Percentiles rank a stretch among this genome's conserved stretches.
Evolutionary conservation across 495 filamentous ascomycete species (phyloP).

Genomic region (Lasiosphaeria ovina): DNA sequence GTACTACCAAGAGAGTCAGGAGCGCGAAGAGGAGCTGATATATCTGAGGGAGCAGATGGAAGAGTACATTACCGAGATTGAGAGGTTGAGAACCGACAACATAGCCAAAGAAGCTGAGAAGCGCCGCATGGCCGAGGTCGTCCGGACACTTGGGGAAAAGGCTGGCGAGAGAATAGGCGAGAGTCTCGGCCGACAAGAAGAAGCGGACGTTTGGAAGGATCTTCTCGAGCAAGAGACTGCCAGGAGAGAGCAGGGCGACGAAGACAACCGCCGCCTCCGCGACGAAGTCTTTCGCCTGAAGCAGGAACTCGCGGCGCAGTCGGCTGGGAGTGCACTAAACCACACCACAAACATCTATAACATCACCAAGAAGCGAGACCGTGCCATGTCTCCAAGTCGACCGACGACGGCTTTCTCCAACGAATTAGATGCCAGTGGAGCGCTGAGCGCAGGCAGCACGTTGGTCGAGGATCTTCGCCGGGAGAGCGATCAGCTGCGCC

Average conservation of each 20-base stretch:
- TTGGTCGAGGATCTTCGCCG: slow-evolving; percentile 60
- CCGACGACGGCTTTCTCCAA: slow-evolving; percentile 61
- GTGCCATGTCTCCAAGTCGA: slow-evolving; percentile 58
- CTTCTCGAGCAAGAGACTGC: slow-evolving; percentile 91
- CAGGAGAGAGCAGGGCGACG: slow-evolving; percentile 83
- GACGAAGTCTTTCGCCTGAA: slow-evolving; percentile 79
- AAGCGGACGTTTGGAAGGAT: slow-evolving; percentile 92
- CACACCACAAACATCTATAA: slow-evolving; percentile 62
- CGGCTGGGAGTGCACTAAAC: slow-evolving; percentile 37
- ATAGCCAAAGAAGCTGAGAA: slow-evolving; percentile 77
- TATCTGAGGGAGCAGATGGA: slow-evolving; percentile 82
- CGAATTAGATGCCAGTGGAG: slow-evolving; percentile 52
- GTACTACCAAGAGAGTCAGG: slow-evolving; percentile 60
- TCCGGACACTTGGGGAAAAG: slow-evolving; percentile 67
- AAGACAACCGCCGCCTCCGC: slow-evolving; percentile 78
- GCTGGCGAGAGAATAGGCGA: slow-evolving; percentile 55
- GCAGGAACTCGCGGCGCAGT: slow-evolving; percentile 52
- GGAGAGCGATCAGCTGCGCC: slow-evolving; percentile 74
- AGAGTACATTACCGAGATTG: slow-evolving; percentile 77
- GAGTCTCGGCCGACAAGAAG: slow-evolving; percentile 74
- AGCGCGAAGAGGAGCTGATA: slow-evolving; percentile 78
- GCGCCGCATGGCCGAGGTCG: slow-evolving; percentile 73
- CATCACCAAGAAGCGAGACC: slow-evolving; percentile 59
- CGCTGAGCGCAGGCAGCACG: slow-evolving; percentile 61
- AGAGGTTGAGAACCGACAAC: slow-evolving; percentile 72